Conservation (phyloP, 140 eudicot species). For the Ambrosia hybrid region DNA sequence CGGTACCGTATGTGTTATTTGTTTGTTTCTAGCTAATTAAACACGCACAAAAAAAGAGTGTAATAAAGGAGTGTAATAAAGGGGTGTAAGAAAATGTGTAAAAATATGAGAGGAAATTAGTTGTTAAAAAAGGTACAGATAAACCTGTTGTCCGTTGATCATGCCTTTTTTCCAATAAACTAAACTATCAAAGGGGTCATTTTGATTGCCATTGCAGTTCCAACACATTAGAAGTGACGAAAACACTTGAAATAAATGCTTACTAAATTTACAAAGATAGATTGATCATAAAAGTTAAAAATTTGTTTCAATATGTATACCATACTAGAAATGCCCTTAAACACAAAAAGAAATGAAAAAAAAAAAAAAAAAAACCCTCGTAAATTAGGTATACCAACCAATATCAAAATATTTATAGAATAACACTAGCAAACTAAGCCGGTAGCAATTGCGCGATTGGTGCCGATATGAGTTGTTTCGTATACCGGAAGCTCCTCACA, state of each 20-base stretch:
- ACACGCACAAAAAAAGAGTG: too few relatives aligned
- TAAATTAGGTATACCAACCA: constrained; percentile 11
- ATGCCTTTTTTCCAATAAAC: too few relatives aligned
- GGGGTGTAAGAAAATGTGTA: too few relatives aligned
- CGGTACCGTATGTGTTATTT: background rate
- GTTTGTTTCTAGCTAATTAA: background rate
- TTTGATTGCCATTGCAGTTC: too few relatives aligned
- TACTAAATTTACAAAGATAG: background rate
- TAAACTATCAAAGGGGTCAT: too few relatives aligned
- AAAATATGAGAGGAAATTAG: too few relatives aligned
- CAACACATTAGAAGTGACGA: too few relatives aligned
- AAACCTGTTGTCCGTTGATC: too few relatives aligned
- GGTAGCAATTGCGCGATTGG: constrained; percentile 65
- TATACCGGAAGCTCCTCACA: constrained; percentile 83
- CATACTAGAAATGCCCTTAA: background rate
- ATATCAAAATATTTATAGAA: background rate
- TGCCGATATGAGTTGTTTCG: constrained; percentile 66
- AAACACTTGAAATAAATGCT: background rate
- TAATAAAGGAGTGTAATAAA: too few relatives aligned
- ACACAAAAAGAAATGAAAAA: background rate
- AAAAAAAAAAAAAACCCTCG: constrained; percentile 1
- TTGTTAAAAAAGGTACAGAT: too few relatives aligned
- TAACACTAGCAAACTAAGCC: constrained; percentile 51
- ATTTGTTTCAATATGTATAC: background rate
- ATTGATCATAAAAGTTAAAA: background rate